These are phyloP conservation scores for Lasiodiplodia sp. DNA, from an alignment of 2,329 filamentous ascomycete species.

Conservation along the genomic window DNA sequence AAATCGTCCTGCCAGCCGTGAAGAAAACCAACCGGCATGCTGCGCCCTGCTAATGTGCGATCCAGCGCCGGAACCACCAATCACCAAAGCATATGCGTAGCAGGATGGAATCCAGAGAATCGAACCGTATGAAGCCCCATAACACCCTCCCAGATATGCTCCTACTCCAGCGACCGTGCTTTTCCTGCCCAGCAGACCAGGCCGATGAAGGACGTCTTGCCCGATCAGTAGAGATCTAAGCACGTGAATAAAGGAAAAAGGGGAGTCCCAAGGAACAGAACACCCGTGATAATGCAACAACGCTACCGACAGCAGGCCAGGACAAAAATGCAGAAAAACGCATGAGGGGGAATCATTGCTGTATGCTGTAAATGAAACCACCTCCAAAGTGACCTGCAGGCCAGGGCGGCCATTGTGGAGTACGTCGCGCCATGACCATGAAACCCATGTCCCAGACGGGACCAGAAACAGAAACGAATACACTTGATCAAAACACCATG, in stretches of 20 bases:
- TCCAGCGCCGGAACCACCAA: constrained; percentile 26
- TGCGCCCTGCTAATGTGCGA: constrained; percentile 29
- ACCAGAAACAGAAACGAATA: constrained; percentile 34
- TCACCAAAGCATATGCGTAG: neutral
- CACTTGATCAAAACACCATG: constrained; percentile 45
- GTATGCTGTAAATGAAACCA: constrained; percentile 51
- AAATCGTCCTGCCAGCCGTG: constrained; percentile 13
- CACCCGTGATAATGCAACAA: constrained; percentile 31
- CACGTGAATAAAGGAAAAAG: constrained; percentile 21
- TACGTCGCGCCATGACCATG: constrained; percentile 31
- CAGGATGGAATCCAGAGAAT: constrained; percentile 20
- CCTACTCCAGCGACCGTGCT: constrained; percentile 26
- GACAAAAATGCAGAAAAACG: constrained; percentile 37
- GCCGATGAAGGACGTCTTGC: constrained; percentile 30
- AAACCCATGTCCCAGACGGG: constrained; percentile 48
- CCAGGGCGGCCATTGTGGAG: constrained; percentile 35
- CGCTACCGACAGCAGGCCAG: constrained; percentile 28
- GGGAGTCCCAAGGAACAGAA: constrained; percentile 28
- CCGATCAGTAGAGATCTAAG: constrained; percentile 20
- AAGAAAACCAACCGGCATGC: constrained; percentile 26
- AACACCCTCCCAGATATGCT: constrained; percentile 26
- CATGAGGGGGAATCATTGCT: constrained; percentile 54
- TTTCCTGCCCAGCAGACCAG: constrained; percentile 29
- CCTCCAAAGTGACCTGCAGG: constrained; percentile 44
- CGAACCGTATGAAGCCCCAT: constrained; percentile 24